Percentiles rank a stretch among this genome's conserved stretches.
Evolutionary conservation across 2,329 filamentous ascomycete species (phyloP).

Genomic region (Penicillium hesseltinei): DNA sequence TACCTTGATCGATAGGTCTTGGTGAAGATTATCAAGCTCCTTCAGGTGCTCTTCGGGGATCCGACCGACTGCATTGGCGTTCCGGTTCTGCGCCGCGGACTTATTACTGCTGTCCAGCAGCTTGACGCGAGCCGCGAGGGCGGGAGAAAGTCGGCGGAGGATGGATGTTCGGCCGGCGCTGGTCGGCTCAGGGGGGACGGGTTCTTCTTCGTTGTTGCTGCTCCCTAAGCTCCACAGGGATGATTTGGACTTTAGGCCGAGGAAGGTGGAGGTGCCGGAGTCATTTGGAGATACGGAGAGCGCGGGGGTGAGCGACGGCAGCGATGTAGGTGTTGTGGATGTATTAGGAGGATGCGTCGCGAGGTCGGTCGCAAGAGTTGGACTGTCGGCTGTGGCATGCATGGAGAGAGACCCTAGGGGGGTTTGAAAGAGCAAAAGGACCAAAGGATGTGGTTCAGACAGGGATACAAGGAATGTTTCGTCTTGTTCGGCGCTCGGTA

Average conservation of each 20-base stretch:
- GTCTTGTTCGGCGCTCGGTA: conserved; percentile 18
- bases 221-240: conserved; percentile 37
- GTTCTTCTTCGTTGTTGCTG: conserved; percentile 34
- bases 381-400: conserved; percentile 37
- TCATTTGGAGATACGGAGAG: conserved; percentile 32
- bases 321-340: conserved; percentile 29
- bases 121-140: conserved; percentile 44
- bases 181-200: conserved; percentile 14
- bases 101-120: conserved; percentile 40
- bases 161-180: conserved; percentile 34
- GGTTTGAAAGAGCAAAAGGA: conserved; percentile 12
- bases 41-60: conserved; percentile 44
- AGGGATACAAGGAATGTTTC: conserved; percentile 29
- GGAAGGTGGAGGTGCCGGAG: conserved; percentile 26
- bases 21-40: conserved; percentile 41
- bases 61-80: conserved; percentile 35
- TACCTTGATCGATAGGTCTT: conserved; percentile 40
- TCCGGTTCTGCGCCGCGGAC: conserved; percentile 18
- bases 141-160: conserved; percentile 44
- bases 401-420: conserved; percentile 32
- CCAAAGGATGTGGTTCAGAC: conserved; percentile 14
- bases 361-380: conserved; percentile 30
- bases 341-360: conserved; percentile 28
- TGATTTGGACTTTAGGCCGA: conserved; percentile 38
- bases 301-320: conserved; percentile 23